These are phyloP conservation scores for Nicotiana undulata DNA, from an alignment of 257 asterid species.

Conservation along the genomic window DNA sequence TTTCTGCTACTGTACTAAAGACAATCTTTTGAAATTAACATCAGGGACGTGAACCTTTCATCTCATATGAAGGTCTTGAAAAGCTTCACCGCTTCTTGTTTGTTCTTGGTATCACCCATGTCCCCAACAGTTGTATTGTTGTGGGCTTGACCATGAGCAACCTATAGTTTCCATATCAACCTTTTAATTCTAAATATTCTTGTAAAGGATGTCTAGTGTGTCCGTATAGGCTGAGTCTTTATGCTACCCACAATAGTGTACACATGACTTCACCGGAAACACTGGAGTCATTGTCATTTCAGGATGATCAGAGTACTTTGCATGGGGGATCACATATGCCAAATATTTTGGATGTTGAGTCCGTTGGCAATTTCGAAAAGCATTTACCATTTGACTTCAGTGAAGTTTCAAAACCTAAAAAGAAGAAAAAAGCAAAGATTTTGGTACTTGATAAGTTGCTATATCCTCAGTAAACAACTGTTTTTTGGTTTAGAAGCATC, in stretches of 20 bases:
- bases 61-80: slow-evolving; percentile 83
- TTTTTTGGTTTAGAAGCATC: not conserved
- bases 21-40: not conserved
- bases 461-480: slow-evolving; percentile 2
- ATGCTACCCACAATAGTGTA: not conserved
- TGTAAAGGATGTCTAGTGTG: not conserved
- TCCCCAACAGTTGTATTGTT: slow-evolving; percentile 59
- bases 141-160: slow-evolving; percentile 87
- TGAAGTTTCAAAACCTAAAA: slow-evolving; percentile 74
- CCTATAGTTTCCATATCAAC: slow-evolving; percentile 21
- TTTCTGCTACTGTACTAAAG: not conserved
- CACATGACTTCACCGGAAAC: not conserved
- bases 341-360: slow-evolving; percentile 70
- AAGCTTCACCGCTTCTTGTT: slow-evolving; percentile 83
- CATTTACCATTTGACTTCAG: slow-evolving; percentile 49
- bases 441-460: slow-evolving; percentile 39
- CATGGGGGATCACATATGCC: slow-evolving; percentile 57
- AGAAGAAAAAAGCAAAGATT: slow-evolving; percentile 79
- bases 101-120: slow-evolving; percentile 80
- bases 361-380: slow-evolving; percentile 63
- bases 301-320: slow-evolving; percentile 79
- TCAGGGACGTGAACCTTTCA: slow-evolving; percentile 85
- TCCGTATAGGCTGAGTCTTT: not conserved
- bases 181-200: not conserved
- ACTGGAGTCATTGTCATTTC: slow-evolving; percentile 35